Evolutionary conservation across 2,329 filamentous ascomycete species (phyloP), one percentile per base, ranked within the genome.

Genomic region (Fusarium buharicum): DNA sequence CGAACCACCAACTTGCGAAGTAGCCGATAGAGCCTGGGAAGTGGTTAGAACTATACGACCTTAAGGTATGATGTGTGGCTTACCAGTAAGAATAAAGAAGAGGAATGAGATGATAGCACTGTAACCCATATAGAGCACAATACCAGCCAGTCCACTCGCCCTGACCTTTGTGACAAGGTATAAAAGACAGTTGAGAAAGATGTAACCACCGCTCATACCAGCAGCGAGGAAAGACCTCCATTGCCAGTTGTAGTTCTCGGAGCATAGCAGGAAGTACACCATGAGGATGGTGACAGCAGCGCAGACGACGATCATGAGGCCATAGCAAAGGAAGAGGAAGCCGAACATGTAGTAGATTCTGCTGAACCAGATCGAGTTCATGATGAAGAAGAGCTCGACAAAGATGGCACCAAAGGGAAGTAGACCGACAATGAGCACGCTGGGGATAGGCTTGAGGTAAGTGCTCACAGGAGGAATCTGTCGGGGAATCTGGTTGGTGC

Each of bases 331-430:
- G 83, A 99, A 99, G 31, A 99, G 82, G 84, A 99, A 99, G 18
- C 95, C 95, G 72, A 99, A 99, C 95, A 99, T 99, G 84, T 99
- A 99, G 83, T 99, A 99, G 67, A 99, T 95, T 78, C 95, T 92
- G 81, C 90, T 94, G 78, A 96, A 97, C 95, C 95, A 99, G 74
- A 99, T 94, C 22, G 92, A 96, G 79, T 90, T 96, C 92, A 99
- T 96, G 81, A 99, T 97, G 78, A 98, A 98, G 84, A 97, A 98
- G 3, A 99, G 87, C 79, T 99, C 95, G 41, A 98, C 93, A 67
- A 98, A 97, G 74, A 99, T 98, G 61, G 95, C 94, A 41, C 91
- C 93, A 71, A 99, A 99, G 0, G 95, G 95, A 22, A 98, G 83
- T 46, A 98, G 88, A 48, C 95, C 95, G 20, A 96, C 94, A 18